Base-by-base conservation (phyloP, 441 rosid genomes). In the Kokia cookei region DNA sequence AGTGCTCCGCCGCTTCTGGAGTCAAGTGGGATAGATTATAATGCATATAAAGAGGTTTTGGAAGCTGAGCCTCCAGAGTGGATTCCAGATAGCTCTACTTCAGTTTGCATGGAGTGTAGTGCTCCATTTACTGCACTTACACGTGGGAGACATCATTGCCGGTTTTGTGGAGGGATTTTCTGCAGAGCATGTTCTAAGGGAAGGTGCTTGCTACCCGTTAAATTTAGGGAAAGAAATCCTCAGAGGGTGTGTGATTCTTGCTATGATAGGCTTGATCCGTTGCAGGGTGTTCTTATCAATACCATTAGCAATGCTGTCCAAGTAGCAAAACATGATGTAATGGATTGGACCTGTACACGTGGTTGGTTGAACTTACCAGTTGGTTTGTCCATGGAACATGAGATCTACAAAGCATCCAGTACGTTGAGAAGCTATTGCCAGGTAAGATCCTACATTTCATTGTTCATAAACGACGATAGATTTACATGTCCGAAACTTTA, bases 281-380 rank as follows among this genome's bases (percentile, higher is more conserved):
- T 96, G 69, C 99, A 96, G 75, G 87, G 87, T 75, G 76, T 96
- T 64, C 89, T 96, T 40, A 84, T 96, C 61, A 86, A 88, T 76
- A 84, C 96, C 64, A 91, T 88, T 57, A 96, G 99, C 82, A 96
- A 96, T 70, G 97, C 99, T 47, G 85, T 77, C 51, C 99, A 96
- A 86, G 96, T 79, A 42, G 98, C 99, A 15, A 96, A 91, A 81
- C 98, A 96, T 76, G 99, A 96, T 71, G 97, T 93, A 37, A 73
- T 88, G 80, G 97, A 96, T 83, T 96, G 99, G 99, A 96, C 99
- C 0, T 88, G 94, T 65, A 70, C 87, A 0, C 87, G 99, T 82
- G 98, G 97, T 58, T 96, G 99, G 99, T 71, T 96, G 81, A 96
- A 96, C 66, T 94, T 92, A 71, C 99, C 99, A 0, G 79, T 93